Evolutionary conservation across 2,329 filamentous ascomycete genomes (phyloP).

Genomic region (Trichothecium sympodiale): DNA sequence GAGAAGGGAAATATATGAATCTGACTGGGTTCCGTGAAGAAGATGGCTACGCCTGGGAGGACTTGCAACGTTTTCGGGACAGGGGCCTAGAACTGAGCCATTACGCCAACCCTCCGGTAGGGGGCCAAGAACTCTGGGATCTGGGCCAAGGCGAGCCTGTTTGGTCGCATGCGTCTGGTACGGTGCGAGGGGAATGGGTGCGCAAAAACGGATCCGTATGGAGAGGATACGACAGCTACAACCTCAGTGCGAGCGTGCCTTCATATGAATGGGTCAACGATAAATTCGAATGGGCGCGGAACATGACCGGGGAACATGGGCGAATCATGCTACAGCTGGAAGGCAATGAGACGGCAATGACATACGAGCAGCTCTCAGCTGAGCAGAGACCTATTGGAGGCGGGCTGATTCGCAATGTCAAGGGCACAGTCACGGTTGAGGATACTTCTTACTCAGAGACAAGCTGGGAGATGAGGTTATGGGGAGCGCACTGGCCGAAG

Average conservation of each 20-base stretch:
- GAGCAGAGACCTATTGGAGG: slow-evolving; percentile 27
- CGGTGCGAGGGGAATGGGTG: slow-evolving; percentile 66
- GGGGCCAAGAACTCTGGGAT: slow-evolving; percentile 29
- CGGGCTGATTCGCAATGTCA: slow-evolving; percentile 55
- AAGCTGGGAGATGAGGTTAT: slow-evolving; percentile 68
- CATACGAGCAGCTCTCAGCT: slow-evolving; percentile 28
- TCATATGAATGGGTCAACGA: slow-evolving; percentile 50
- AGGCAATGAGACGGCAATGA: slow-evolving; percentile 37
- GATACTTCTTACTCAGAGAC: slow-evolving; percentile 56
- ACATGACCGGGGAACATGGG: slow-evolving; percentile 65
- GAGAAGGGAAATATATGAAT: slow-evolving; percentile 42
- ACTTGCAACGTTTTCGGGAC: slow-evolving; percentile 55
- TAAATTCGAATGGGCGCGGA: slow-evolving; percentile 58
- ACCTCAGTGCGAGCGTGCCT: slow-evolving; percentile 54
- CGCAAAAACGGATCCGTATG: slow-evolving; percentile 38
- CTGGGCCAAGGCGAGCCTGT: slow-evolving; percentile 29
- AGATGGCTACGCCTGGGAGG: slow-evolving; percentile 70
- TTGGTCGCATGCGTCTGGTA: slow-evolving; percentile 74
- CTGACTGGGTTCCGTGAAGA: slow-evolving; percentile 66
- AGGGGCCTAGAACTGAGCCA: slow-evolving; percentile 51
- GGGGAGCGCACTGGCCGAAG: slow-evolving; percentile 79
- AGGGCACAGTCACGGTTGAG: slow-evolving; percentile 59
- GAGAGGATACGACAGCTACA: slow-evolving; percentile 40
- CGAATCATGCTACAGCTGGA: slow-evolving; percentile 57
- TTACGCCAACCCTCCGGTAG: slow-evolving; percentile 34